phyloP scores from a whole-genome alignment of 164 flowering plant genomes.

The Chimonanthus praecox region DNA sequence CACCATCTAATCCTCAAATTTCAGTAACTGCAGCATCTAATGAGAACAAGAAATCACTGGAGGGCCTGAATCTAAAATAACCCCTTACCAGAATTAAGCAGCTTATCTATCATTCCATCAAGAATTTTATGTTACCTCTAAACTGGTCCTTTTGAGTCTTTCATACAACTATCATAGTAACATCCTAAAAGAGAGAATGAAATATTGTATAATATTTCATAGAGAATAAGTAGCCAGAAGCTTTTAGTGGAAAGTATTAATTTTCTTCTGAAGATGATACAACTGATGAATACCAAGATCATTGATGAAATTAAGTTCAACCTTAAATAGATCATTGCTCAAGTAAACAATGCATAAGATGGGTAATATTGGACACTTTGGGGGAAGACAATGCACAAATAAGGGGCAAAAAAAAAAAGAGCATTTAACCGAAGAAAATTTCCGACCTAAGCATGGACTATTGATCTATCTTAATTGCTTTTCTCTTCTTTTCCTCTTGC shows the following conservation, averaged over 20 bases:
- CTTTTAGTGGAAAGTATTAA: background rate
- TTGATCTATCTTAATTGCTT: conserved; percentile 25
- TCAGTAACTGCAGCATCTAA: too few relatives aligned
- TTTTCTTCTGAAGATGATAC: background rate
- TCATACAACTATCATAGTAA: too few relatives aligned
- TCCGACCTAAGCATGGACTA: background rate
- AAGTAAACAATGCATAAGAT: background rate
- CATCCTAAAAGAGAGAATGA: too few relatives aligned
- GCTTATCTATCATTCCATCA: too few relatives aligned
- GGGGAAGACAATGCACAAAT: background rate
- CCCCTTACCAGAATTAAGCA: too few relatives aligned
- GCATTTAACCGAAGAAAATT: background rate
- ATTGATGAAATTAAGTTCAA: background rate
- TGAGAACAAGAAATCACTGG: too few relatives aligned
- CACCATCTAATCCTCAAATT: too few relatives aligned
- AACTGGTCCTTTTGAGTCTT: too few relatives aligned
- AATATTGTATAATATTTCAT: background rate
- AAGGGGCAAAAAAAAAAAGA: background rate
- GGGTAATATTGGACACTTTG: background rate
- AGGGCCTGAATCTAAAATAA: too few relatives aligned
- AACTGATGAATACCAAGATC: background rate
- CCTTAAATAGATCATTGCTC: background rate
- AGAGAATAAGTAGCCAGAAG: background rate
- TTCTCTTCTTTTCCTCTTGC: conserved; percentile 37
- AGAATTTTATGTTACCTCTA: too few relatives aligned